Base-by-base conservation (phyloP, 805 yeast species). In the Brettanomyces naardenensis region DNA sequence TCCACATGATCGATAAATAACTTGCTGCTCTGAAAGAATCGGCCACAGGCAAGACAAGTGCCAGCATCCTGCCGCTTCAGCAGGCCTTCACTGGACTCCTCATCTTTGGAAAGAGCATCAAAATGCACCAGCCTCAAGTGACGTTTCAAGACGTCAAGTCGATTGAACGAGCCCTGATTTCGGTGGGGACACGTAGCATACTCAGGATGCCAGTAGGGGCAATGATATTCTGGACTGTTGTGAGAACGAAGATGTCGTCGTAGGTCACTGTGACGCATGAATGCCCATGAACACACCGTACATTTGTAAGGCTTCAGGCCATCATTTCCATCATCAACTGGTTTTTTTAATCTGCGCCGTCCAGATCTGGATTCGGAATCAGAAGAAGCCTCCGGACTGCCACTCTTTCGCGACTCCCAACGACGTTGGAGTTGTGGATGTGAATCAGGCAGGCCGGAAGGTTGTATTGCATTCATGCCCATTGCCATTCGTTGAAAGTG, bases 71-170 rank as follows among this genome's bases (percentile, higher is more conserved):
- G 68, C 39, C 66, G 56, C 33, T 51, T 45, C n/a, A 52, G 51
- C 17, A 28, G 59, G 38, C 31, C 46, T 46, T 22, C 55, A 20
- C 46, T 10, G 18, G 7, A 10, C 44, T 48, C 26, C 14, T 42
- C 49, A 27, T 45, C 53, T 40, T 53, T 48, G 30, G 55, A 54
- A 50, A 56, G 49, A 36, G 65, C 75, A 23, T 74, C 76, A 52
- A 68, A 78, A 57, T 83, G 92, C 31, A 82, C 86, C 29, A 82
- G 64, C 37, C 73, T 66, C 39, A 83, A 60, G 56, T 83, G 92
- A 32, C 92, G 66, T 46, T 82, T 82, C 44, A 82, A 62, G 22
- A 83, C 89, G 51, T 83, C 92, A 42, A 80, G 59, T 32, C 92
- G 65, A 48, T 75, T 77, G 59, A 83, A 83, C 0, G 85, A 73